Percentiles rank a stretch among this genome's conserved stretches.
phyloP scores from a whole-genome alignment of 768 basidiomycete species.

The Panaeolus cyanescens region DNA sequence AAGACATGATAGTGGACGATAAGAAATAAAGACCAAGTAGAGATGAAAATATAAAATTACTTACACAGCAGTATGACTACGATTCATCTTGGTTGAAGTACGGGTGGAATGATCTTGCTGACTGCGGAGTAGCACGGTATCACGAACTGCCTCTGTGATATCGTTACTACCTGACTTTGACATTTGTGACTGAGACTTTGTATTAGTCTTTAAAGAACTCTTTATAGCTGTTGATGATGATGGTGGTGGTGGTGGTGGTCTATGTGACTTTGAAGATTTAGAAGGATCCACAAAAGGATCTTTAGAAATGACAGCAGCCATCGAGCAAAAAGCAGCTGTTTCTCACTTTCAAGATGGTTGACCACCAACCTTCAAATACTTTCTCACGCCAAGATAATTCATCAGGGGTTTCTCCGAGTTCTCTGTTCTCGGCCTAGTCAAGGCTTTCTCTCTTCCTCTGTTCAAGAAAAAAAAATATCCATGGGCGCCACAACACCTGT shows the following conservation, averaged over 20 bases:
- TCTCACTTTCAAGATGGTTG: constrained; percentile 11
- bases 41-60: constrained; percentile 26
- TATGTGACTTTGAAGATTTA: constrained; percentile 14
- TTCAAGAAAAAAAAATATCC: constrained; percentile 6
- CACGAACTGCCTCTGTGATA: constrained; percentile 66
- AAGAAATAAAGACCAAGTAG: constrained; percentile 7
- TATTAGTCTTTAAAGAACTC: constrained; percentile 32
- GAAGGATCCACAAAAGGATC: constrained; percentile 54
- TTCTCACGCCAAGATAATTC: constrained; percentile 33
- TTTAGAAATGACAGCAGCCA: constrained; percentile 41
- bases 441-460: constrained; percentile 4
- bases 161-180: constrained; percentile 35
- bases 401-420: constrained; percentile 1
- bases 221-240: constrained; percentile 26
- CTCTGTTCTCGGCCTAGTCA: background rate
- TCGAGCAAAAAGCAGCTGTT: background rate
- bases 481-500: constrained; percentile 26
- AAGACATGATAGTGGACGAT: constrained; percentile 15
- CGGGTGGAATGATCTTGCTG: constrained; percentile 40
- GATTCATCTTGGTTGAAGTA: constrained; percentile 44
- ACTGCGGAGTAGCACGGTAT: constrained; percentile 60
- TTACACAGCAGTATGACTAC: constrained; percentile 58
- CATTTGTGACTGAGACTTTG: constrained; percentile 17
- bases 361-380: constrained; percentile 7
- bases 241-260: constrained; percentile 39